phyloP scores from a whole-genome alignment of 2,329 filamentous ascomycete genomes.

The Penicillium carneum region DNA sequence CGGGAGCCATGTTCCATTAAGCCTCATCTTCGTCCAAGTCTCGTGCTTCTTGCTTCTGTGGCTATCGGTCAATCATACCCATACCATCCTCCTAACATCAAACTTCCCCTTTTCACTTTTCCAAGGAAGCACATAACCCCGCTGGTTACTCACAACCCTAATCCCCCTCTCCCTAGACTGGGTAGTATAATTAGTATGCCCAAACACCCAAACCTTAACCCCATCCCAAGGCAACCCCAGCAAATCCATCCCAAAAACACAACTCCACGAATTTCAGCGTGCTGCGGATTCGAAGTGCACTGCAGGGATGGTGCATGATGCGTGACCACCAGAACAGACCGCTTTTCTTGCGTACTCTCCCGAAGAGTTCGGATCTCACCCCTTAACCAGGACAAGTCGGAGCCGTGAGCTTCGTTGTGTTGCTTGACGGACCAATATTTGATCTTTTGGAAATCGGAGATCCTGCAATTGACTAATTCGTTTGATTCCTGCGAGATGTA shows the following conservation, averaged over 20 bases:
- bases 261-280: slow-evolving; percentile 57
- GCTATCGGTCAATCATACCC: background rate
- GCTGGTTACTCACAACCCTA: slow-evolving; percentile 55
- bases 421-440: slow-evolving; percentile 58
- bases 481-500: slow-evolving; percentile 52
- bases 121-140: slow-evolving; percentile 50
- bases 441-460: slow-evolving; percentile 66
- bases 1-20: background rate
- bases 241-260: slow-evolving; percentile 63
- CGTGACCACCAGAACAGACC: slow-evolving; percentile 59
- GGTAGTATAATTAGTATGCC: slow-evolving; percentile 56
- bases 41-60: too few species aligned
- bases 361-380: slow-evolving; percentile 43
- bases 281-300: slow-evolving; percentile 59
- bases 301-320: slow-evolving; percentile 65
- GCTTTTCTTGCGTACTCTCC: slow-evolving; percentile 10
- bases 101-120: background rate
- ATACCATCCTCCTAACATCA: background rate
- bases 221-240: slow-evolving; percentile 35
- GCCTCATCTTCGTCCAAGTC: too few species aligned
- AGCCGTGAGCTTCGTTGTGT: slow-evolving; percentile 59
- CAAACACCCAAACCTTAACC: slow-evolving; percentile 56
- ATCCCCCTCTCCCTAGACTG: slow-evolving; percentile 49
- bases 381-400: slow-evolving; percentile 61
- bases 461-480: slow-evolving; percentile 52